Evolutionary conservation across 129 eudicot species (phyloP).

Genomic region (Flaveria robusta): DNA sequence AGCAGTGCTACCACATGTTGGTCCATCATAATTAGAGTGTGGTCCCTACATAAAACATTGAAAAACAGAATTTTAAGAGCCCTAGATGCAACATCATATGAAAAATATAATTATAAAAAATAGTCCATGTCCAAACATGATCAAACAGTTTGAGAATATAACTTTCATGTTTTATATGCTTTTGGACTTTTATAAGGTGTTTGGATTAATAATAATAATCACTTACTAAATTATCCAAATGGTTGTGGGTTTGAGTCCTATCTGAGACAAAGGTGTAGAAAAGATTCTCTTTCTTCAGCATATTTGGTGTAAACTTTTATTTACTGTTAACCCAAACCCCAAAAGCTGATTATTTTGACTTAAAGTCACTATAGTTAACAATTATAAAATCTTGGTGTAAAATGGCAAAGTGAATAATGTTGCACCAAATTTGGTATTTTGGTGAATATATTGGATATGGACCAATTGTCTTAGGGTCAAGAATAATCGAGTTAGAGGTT

Average conservation of each 20-base stretch:
- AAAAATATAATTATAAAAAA: neutral
- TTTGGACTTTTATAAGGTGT: neutral
- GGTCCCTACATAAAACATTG: constrained; percentile 41
- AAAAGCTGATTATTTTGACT: neutral
- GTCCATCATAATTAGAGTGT: constrained; percentile 65
- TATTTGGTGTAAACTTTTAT: neutral
- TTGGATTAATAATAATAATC: neutral
- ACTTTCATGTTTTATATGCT: neutral
- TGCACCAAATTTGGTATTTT: neutral
- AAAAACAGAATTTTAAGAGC: neutral
- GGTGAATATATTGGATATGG: neutral
- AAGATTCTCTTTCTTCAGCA: neutral
- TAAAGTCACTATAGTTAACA: neutral
- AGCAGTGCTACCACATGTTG: constrained; percentile 87
- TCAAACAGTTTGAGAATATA: constrained; percentile 2
- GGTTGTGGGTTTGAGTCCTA: neutral
- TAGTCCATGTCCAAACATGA: constrained; percentile 10
- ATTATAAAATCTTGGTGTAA: neutral
- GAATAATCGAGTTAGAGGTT: neutral
- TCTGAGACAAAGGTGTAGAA: neutral
- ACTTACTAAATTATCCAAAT: neutral
- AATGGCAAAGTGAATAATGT: neutral
- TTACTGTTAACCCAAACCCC: neutral
- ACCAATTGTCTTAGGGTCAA: neutral
- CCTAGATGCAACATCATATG: constrained; percentile 2